A percentile compares a stretch with the other conserved stretches of the same genome.
Conservation (phyloP, 2,329 filamentous ascomycete species). For the Fusarium drepaniforme region DNA sequence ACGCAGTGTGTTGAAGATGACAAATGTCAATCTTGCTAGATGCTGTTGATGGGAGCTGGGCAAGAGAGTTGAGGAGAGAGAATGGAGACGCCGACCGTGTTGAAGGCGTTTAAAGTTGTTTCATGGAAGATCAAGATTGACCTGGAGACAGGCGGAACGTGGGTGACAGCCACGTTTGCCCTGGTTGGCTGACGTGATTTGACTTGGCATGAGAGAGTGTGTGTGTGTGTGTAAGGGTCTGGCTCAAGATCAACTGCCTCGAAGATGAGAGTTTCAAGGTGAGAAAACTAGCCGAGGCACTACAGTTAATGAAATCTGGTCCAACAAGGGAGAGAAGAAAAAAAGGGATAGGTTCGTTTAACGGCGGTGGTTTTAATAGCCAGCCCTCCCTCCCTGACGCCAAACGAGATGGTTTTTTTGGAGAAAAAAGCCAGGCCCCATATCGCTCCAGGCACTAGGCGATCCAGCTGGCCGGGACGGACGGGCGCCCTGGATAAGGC, state of each 20-base stretch:
- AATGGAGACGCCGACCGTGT: background rate
- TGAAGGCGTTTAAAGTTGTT: constrained; percentile 2
- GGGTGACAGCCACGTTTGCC: constrained; percentile 7
- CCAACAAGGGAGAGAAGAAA: background rate
- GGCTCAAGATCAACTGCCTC: too few relatives aligned
- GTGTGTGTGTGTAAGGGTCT: background rate
- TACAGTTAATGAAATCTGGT: background rate
- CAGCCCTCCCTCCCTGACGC: constrained; percentile 15
- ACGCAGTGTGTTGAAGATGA: background rate
- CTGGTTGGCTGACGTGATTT: constrained; percentile 31
- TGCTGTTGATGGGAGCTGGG: background rate
- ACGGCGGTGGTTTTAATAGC: constrained; percentile 8
- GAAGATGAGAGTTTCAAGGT: background rate
- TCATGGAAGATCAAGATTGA: background rate
- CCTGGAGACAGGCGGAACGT: constrained; percentile 5
- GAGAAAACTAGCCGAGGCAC: background rate
- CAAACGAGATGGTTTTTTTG: constrained; percentile 21
- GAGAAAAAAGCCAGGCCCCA: constrained; percentile 3
- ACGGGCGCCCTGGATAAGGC: constrained; percentile 2
- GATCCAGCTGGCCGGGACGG: constrained; percentile 6
- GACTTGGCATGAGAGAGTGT: constrained; percentile 20
- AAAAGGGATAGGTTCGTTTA: background rate
- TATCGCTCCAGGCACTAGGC: constrained; percentile 2
- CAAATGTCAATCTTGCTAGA: background rate
- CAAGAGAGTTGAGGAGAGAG: background rate